Evolutionary conservation across 1,284 basidiomycete genomes (phyloP).

Genomic region (Ustanciosporium gigantosporum): DNA sequence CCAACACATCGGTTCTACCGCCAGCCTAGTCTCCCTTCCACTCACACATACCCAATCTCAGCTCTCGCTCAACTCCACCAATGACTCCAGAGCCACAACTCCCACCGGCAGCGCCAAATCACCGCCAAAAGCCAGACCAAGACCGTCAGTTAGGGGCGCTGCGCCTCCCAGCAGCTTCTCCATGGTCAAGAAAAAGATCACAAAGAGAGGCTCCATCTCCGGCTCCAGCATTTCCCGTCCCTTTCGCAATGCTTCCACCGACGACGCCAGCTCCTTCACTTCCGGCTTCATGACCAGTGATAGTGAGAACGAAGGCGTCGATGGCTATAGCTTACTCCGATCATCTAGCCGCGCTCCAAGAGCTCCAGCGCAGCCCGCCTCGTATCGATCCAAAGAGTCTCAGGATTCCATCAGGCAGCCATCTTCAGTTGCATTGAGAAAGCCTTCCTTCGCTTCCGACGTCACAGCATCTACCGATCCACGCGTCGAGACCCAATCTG

Average conservation of each 20-base stretch:
- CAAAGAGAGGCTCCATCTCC: conserved; percentile 18
- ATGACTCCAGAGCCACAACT: not conserved
- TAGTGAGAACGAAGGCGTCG: conserved; percentile 36
- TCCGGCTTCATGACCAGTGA: conserved; percentile 42
- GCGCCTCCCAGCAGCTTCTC: conserved; percentile 44
- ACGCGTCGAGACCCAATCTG: conserved; percentile 11
- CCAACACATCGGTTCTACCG: conserved; percentile 34
- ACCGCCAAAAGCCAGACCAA: conserved; percentile 3
- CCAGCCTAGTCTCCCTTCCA: conserved; percentile 41
- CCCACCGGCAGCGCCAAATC: not conserved
- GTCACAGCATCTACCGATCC: conserved; percentile 9
- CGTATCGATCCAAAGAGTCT: not conserved
- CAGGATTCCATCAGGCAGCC: not conserved
- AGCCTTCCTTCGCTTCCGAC: conserved; percentile 26
- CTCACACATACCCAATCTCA: conserved; percentile 17
- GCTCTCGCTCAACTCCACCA: conserved; percentile 6
- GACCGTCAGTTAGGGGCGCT: conserved; percentile 20
- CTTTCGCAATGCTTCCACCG: conserved; percentile 9
- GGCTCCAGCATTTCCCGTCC: conserved; percentile 35
- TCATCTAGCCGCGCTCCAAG: not conserved
- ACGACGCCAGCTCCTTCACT: conserved; percentile 16
- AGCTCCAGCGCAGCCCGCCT: not conserved
- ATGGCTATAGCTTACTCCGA: not conserved
- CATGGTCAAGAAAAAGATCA: conserved; percentile 15
- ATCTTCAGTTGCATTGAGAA: conserved; percentile 4